Evolutionary conservation across 1,284 basidiomycete genomes (phyloP), one percentile per base, ranked within the genome.

Genomic region (Fistulina hepatica): DNA sequence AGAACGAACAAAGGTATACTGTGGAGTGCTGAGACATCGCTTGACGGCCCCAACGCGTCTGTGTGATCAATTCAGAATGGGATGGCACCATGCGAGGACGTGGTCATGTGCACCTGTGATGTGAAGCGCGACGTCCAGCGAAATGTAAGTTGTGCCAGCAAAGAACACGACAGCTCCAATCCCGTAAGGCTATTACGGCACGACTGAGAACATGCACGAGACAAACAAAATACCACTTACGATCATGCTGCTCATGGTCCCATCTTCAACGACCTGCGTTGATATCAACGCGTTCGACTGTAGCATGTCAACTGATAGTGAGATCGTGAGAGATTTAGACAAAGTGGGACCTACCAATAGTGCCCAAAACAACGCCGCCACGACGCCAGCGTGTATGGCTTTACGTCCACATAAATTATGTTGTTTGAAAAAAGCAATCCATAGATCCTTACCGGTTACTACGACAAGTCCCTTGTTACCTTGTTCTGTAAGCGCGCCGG

Each of bases 221-320:
- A 22, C 17, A 32, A 40, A 38, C 21, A 37, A 24, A 23, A 21
- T 16, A 16, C 3, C 19, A 69, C 78, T 47, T 42, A 85, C 82
- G 38, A 83, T 61, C 21, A 86, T 44, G 39, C 76, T 73, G 44
- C 71, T 73, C 15, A 76, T 61, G 0, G 85, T 85, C 8, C 86
- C 88, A 50, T 92, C 89, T 48, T 86, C 82, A 35, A 85, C 77
- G 20, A 89, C 54, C 56, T 92, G 88, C 8, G 81, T 84, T 22
- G 83, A 80, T 17, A 93, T 72, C 37, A 91, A 57, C 4, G 69
- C 84, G 55, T 89, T 91, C 20, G 68, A 81, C n/a, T n/a, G n/a
- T n/a, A n/a, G n/a, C n/a, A n/a, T n/a, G n/a, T n/a, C n/a, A n/a
- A n/a, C n/a, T n/a, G n/a, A n/a, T n/a, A n/a, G n/a, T n/a, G n/a